Evolutionary conservation across 108 stramenopile species (phyloP), one percentile per base, ranked within the genome.

Genomic region (Chaetoceros tenuissimus): DNA sequence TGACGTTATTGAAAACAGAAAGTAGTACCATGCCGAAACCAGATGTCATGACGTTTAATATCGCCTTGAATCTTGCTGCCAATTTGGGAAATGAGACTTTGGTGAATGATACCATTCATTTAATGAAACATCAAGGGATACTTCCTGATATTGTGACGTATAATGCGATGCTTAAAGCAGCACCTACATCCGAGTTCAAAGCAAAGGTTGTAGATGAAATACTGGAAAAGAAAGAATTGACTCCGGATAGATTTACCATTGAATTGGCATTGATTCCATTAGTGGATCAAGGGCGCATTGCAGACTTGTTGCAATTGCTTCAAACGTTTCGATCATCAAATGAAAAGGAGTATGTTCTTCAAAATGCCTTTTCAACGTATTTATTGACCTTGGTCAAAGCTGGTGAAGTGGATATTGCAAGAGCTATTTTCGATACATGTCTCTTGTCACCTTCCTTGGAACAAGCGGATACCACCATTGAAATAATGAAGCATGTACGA

Each of bases 241-340:
- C 23, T 22, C 78, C 72, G 2, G 89, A 91, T 79, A 56, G 68
- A 34, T 87, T 73, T 65, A 83, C 85, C 16, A 72, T 91, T 48
- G 84, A 87, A 57, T 60, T 84, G 27, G 53, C 78, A 10, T 24
- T 86, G 44, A 31, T 67, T 18, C 83, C 84, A 2, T 68, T 86
- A 21, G 22, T 81, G 2, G 56, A 55, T 31, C 53, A 66, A 20
- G 67, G 64, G n/a, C 57, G 71, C n/a, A 60, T 44, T 24, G 68
- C 58, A n/a, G 55, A 80, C 23, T 43, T 74, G 5, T 60, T 55
- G 64, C 13, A 28, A 13, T 26, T 84, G 47, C 28, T 88, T 50
- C 53, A 50, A 24, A 40, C 29, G 64, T 1, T 88, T 84, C 60
- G 68, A 56, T 13, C 19, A 48, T 1, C 31, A 25, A 2, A 30